Evolutionary conservation across 495 filamentous ascomycete genomes (phyloP), one percentile per base, ranked within the genome.

Genomic region (Aspergillus nanangensis): DNA sequence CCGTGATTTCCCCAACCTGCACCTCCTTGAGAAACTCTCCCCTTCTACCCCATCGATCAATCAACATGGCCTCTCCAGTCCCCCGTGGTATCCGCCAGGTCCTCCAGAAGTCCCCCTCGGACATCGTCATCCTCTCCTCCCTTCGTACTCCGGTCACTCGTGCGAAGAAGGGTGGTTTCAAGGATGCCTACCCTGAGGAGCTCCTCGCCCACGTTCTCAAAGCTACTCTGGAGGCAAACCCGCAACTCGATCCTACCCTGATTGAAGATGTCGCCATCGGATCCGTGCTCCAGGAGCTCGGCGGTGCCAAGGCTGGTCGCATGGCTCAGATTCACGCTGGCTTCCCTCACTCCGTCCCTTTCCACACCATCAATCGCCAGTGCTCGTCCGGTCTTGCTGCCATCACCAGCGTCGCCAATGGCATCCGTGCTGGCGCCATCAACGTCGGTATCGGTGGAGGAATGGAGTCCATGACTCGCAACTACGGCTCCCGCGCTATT

Each of bases 391-490:
- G 84, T 8, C 74, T 95, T 29, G 81, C 85, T 51, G 79, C 82
- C 29, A 85, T 96, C 48, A 84, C 86, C 3, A 66, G 65, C 23
- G 71, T 93, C 1, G 82, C 85, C 2, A 78, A 85, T 19, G 74
- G 82, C 36, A 93, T 95, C 52, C 75, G 78, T 27, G 72, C 79
- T 0, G 88, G 81, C 1, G 79, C 80, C 48, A 83, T 93, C 45
- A 76, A 82, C 54, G 70, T 87, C n/a, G 90, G 90, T 49, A 79
- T 96, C 41, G 90, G 83, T 27, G 91, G 85, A 17, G 90, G 90
- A 14, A 94, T 92, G 85, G 90, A 96, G 74, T 87, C 81, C 61
- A 95, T 96, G 90, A 94, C 87, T 38, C 67, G 84, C 42, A 95
- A 95, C 63, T 96, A 96, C 65, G 88, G 83, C 7, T 79, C 72